Conservation (phyloP, 192 early-diverging fungal species). For the Coemansia sp. region DNA sequence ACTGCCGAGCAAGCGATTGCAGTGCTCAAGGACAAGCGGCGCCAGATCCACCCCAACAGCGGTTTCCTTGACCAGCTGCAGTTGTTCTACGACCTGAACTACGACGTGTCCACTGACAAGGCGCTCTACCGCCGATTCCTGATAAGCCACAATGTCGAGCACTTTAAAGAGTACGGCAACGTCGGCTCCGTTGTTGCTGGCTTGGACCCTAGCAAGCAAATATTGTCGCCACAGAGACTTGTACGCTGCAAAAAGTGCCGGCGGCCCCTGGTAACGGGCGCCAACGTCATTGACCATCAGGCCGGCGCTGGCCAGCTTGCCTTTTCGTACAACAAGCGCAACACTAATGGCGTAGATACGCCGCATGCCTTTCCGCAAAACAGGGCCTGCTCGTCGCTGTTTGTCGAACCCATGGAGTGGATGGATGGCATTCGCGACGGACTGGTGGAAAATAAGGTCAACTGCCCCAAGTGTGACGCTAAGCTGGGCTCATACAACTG, state of each 20-base stretch:
- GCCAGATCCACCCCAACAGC: slow-evolving; percentile 63
- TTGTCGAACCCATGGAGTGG: slow-evolving; percentile 87
- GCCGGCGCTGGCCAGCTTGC: slow-evolving; percentile 71
- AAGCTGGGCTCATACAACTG: slow-evolving; percentile 84
- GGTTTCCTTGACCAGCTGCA: slow-evolving; percentile 68
- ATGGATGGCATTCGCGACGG: slow-evolving; percentile 66
- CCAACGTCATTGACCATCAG: slow-evolving; percentile 71
- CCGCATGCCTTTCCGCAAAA: slow-evolving; percentile 55
- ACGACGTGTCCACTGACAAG: slow-evolving; percentile 58
- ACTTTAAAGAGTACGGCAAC: slow-evolving; percentile 59
- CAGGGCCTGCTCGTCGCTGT: slow-evolving; percentile 71
- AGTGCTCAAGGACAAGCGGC: slow-evolving; percentile 38
- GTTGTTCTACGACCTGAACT: slow-evolving; percentile 64
- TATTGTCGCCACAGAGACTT: slow-evolving; percentile 1
- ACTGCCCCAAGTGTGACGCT: slow-evolving; percentile 77
- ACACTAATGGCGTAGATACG: slow-evolving; percentile 46
- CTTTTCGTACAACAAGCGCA: slow-evolving; percentile 77
- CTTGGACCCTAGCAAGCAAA: slow-evolving; percentile 48
- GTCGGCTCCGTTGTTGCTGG: slow-evolving; percentile 62
- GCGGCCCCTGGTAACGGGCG: slow-evolving; percentile 60
- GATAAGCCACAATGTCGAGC: slow-evolving; percentile 63
- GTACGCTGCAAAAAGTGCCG: slow-evolving; percentile 67
- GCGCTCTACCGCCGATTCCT: slow-evolving; percentile 69
- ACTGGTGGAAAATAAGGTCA: slow-evolving; percentile 66
- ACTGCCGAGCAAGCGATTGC: slow-evolving; percentile 55